Percentiles rank a stretch among this genome's conserved stretches.
Conservation (phyloP, 805 yeast species). For the Candida coquimbonensis region DNA sequence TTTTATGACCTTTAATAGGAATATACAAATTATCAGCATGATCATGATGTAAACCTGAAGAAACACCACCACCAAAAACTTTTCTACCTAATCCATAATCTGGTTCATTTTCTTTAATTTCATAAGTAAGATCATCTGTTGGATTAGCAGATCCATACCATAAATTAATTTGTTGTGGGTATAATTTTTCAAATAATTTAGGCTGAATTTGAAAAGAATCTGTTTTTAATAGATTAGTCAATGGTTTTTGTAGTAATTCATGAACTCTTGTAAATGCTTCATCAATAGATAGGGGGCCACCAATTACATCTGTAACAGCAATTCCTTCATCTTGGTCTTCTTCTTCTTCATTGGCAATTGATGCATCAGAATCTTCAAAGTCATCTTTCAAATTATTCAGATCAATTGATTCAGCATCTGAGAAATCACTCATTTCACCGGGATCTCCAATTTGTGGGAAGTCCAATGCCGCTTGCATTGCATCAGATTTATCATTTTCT, state of each 20-base stretch:
- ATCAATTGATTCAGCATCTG: conserved; percentile 37
- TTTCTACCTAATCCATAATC: conserved; percentile 44
- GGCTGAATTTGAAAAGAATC: conserved; percentile 35
- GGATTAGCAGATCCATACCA: conserved; percentile 52
- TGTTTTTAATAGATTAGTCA: conserved; percentile 34
- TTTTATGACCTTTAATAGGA: conserved; percentile 49
- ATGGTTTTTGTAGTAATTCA: conserved; percentile 57
- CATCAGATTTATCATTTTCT: conserved; percentile 5
- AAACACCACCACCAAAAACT: conserved; percentile 51
- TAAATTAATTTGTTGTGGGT: conserved; percentile 66
- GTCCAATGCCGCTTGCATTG: conserved; percentile 9
- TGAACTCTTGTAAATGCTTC: conserved; percentile 37
- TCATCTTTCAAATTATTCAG: conserved; percentile 42
- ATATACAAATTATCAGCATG: conserved; percentile 73
- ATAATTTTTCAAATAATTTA: conserved; percentile 31
- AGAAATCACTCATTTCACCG: conserved; percentile 14
- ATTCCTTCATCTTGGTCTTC: conserved; percentile 12
- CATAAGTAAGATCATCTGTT: conserved; percentile 8
- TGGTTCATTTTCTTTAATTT: conserved; percentile 14
- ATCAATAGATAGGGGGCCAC: conserved; percentile 22
- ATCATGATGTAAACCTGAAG: conserved; percentile 75
- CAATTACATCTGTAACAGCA: conserved; percentile 10
- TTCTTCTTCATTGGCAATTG: conserved; percentile 12
- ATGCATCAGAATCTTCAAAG: conserved; percentile 31
- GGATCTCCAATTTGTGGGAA: conserved; percentile 4